These are phyloP conservation scores for Diaporthe capsici DNA, from an alignment of 2,329 filamentous ascomycete species.

Conservation along the genomic window DNA sequence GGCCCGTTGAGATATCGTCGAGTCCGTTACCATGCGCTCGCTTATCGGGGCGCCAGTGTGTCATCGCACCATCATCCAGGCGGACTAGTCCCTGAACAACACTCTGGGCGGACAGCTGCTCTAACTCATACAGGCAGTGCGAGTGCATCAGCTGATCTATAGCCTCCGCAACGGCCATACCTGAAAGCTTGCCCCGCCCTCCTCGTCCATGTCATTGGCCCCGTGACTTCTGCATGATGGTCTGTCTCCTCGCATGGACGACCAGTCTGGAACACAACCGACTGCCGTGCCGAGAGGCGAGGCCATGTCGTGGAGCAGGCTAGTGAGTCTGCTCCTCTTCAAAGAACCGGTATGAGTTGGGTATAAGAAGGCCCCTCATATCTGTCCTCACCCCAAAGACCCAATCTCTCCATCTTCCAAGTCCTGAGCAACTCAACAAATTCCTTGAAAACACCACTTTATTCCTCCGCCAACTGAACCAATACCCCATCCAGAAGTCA, in stretches of 20 bases:
- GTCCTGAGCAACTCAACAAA: background rate
- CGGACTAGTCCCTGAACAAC: background rate
- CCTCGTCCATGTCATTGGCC: slow-evolving; percentile 2
- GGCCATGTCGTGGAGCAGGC: background rate
- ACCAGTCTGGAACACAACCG: background rate
- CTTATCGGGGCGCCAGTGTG: slow-evolving; percentile 7
- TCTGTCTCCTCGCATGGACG: background rate
- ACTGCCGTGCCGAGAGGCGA: slow-evolving; percentile 20
- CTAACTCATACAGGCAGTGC: background rate
- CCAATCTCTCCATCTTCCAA: no score
- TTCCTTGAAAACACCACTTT: background rate
- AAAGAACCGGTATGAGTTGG: background rate
- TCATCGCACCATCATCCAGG: slow-evolving; percentile 19
- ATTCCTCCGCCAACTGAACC: background rate
- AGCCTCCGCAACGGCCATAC: background rate
- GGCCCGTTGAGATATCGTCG: background rate
- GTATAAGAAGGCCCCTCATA: slow-evolving; percentile 25
- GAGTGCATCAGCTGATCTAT: slow-evolving; percentile 3
- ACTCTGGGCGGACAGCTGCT: background rate
- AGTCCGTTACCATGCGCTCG: background rate
- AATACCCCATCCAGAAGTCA: background rate
- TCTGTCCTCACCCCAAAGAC: background rate
- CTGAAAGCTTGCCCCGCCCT: background rate
- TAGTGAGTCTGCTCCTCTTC: background rate
- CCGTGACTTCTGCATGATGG: background rate